Evolutionary conservation across 148 eudicot species (phyloP), one percentile per base, ranked within the genome.

Genomic region (Dysphania ambrosioides): DNA sequence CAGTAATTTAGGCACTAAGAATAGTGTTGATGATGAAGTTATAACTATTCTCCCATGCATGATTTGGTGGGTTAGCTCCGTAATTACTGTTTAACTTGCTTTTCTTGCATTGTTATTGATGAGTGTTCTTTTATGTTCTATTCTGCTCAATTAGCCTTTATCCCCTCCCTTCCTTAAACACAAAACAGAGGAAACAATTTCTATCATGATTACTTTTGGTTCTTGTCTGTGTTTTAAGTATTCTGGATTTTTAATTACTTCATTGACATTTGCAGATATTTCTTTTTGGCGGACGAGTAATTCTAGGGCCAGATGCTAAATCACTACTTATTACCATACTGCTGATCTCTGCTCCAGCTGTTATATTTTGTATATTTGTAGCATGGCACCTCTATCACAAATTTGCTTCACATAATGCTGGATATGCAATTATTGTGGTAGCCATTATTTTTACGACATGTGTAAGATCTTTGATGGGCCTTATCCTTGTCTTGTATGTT

Each of bases 231-330:
- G 9, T 21, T 62, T 27, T n/a, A 18, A 30, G 49, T 41, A 9
- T 55, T 47, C 4, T n/a, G 2, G 18, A 9, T 16, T 56, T 73
- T 36, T 57, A 58, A 61, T 31, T 29, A 55, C 31, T 75, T 68
- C 66, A n/a, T 1, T 23, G 36, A 49, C 61, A 24, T 63, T 51
- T 87, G 90, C 98, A 94, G 98, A 87, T 79, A 77, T 88, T 94
- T 76, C 82, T 87, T 69, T 79, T 86, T 40, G 84, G 88, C 61
- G 98, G 98, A 82, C 84, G 98, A 79, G 62, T 94, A 77, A 90
- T 94, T 75, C 87, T 94, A 84, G 98, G 98, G 61, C 98, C 98
- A 62, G 98, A 94, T 88, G 97, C 98, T 27, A 87, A 79, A 80
- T 91, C 98, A 53, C 74, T 94, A 68, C 81, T 91, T 76, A 82